phyloP scores from a whole-genome alignment of 257 asterid species.

The Ilex aquifolium region DNA sequence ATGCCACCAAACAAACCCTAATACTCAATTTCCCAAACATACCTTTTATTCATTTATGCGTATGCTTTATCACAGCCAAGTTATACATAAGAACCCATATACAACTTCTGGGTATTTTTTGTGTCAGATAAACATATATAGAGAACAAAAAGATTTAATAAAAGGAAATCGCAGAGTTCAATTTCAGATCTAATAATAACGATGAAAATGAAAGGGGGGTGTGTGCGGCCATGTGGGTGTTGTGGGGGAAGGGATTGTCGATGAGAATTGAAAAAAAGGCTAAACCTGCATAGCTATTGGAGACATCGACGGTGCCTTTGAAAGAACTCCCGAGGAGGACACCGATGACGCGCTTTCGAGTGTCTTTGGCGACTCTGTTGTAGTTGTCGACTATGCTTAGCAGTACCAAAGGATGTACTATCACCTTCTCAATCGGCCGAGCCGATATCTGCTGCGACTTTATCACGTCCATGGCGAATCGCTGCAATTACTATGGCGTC shows the following conservation, averaged over 20 bases:
- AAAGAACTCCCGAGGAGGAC: slow-evolving; percentile 79
- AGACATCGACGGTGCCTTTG: slow-evolving; percentile 89
- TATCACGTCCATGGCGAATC: slow-evolving; percentile 59
- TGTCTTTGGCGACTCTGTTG: slow-evolving; percentile 90
- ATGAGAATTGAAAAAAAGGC: background rate
- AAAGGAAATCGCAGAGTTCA: background rate
- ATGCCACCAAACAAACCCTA: no score
- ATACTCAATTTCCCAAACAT: no score
- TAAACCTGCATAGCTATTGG: slow-evolving; percentile 93
- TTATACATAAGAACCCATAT: no score
- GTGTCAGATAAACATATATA: no score
- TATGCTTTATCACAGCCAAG: no score
- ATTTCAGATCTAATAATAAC: background rate
- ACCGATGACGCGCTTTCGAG: slow-evolving; percentile 86
- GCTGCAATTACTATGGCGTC: no score
- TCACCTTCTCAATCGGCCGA: slow-evolving; percentile 82
- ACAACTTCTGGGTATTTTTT: no score
- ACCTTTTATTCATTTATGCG: no score
- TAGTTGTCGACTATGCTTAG: slow-evolving; percentile 94
- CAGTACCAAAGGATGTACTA: slow-evolving; percentile 89
- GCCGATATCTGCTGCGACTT: slow-evolving; percentile 86
- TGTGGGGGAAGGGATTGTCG: no score
- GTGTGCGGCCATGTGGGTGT: slow-evolving; percentile 42
- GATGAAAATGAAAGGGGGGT: background rate
- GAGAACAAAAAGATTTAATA: no score